Evolutionary conservation across 2,329 filamentous ascomycete species (phyloP).

Genomic region (Thermomyces lanuginosus): DNA sequence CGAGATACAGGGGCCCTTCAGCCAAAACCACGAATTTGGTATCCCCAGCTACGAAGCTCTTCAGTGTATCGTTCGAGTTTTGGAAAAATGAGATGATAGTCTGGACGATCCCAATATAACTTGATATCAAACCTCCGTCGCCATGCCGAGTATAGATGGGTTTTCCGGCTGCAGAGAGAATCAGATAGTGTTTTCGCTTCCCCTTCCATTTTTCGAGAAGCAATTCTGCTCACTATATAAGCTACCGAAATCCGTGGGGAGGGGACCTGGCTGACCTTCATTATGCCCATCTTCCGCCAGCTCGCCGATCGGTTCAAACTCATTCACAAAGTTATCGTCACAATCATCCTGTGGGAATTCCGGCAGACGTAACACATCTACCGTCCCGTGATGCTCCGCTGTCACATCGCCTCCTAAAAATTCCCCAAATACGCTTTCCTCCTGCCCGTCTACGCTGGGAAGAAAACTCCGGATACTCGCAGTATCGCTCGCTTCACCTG

Average conservation of each 20-base stretch:
- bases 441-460: constrained; percentile 47
- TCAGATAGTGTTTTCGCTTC: constrained; percentile 93
- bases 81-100: constrained; percentile 97
- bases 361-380: constrained; percentile 17
- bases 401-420: constrained; percentile 35
- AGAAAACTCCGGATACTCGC: constrained; percentile 35
- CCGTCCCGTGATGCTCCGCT: constrained; percentile 24
- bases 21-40: constrained; percentile 74
- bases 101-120: constrained; percentile 86
- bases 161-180: constrained; percentile 88
- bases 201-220: constrained; percentile 65
- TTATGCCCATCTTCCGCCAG: constrained; percentile 37
- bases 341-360: constrained; percentile 32
- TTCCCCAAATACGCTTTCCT: constrained; percentile 66
- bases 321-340: constrained; percentile 52
- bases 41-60: constrained; percentile 71
- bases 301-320: constrained; percentile 59
- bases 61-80: constrained; percentile 57
- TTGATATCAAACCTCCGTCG: constrained; percentile 74
- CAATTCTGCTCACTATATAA: constrained; percentile 12
- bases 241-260: neutral
- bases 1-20: constrained; percentile 76
- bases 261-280: constrained; percentile 32
- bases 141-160: constrained; percentile 95
- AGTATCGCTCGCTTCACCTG: constrained; percentile 35